phyloP scores from a whole-genome alignment of 2,329 filamentous ascomycete species.

The Talaromyces marneffei region DNA sequence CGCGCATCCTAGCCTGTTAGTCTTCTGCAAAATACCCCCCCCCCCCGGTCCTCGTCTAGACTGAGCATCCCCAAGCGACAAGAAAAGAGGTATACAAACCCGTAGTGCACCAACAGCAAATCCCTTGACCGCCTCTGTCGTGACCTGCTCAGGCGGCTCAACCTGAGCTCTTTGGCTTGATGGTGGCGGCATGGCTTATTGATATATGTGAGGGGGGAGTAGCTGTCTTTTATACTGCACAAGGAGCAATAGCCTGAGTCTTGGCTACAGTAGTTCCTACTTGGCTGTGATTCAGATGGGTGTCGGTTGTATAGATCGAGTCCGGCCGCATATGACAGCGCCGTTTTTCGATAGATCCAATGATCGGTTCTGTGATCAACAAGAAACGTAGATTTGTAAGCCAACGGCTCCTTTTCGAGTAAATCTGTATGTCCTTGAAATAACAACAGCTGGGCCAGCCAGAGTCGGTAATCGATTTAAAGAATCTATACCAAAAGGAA shows the following conservation, averaged over 20 bases:
- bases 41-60: background rate
- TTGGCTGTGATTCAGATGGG: background rate
- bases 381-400: background rate
- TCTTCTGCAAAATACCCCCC: background rate
- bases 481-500: background rate
- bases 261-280: background rate
- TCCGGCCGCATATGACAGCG: background rate
- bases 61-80: background rate
- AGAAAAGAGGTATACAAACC: constrained; percentile 24
- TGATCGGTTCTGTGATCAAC: background rate
- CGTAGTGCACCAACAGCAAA: constrained; percentile 41
- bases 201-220: constrained; percentile 6
- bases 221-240: background rate
- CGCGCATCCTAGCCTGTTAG: background rate
- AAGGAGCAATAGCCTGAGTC: background rate
- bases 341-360: constrained; percentile 3
- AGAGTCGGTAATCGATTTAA: background rate
- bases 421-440: background rate
- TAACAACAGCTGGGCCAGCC: background rate
- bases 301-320: background rate
- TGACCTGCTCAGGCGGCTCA: constrained; percentile 40
- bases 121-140: constrained; percentile 36
- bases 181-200: constrained; percentile 36
- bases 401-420: background rate
- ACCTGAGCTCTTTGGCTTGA: constrained; percentile 34